Conservation (phyloP, 2,329 filamentous ascomycete genomes). For the Fusarium sublunatum region DNA sequence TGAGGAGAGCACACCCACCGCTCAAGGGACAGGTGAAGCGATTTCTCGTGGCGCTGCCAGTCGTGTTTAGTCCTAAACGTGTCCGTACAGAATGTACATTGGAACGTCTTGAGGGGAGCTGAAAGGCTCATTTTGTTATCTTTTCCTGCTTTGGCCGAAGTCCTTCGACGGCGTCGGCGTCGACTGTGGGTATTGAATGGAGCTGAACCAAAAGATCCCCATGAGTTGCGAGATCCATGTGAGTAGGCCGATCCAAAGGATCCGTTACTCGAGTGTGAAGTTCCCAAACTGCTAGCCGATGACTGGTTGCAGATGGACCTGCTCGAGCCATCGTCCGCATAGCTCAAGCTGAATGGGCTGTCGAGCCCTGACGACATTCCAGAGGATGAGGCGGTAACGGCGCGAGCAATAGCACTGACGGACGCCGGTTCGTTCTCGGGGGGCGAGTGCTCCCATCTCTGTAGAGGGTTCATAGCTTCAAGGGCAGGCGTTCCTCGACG, state of each 20-base stretch:
- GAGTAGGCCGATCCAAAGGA: slow-evolving; percentile 71
- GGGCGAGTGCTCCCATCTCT: slow-evolving; percentile 69
- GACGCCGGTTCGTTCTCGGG: slow-evolving; percentile 70
- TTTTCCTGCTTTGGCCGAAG: slow-evolving; percentile 52
- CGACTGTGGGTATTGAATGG: slow-evolving; percentile 58
- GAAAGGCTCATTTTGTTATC: slow-evolving; percentile 51
- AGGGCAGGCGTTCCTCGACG: slow-evolving; percentile 65
- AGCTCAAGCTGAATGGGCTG: slow-evolving; percentile 67
- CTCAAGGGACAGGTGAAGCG: slow-evolving; percentile 72
- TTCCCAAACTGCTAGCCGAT: slow-evolving; percentile 69
- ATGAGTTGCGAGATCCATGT: slow-evolving; percentile 67
- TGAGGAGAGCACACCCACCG: slow-evolving; percentile 73
- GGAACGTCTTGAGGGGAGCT: slow-evolving; percentile 66
- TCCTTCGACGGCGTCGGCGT: slow-evolving; percentile 61
- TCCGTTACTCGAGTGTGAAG: slow-evolving; percentile 68
- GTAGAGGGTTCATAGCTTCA: slow-evolving; percentile 66
- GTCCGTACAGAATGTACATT: slow-evolving; percentile 77
- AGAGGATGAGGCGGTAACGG: slow-evolving; percentile 65
- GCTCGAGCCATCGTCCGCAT: slow-evolving; percentile 70
- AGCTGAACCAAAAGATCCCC: slow-evolving; percentile 61
- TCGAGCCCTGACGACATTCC: slow-evolving; percentile 65
- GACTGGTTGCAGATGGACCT: slow-evolving; percentile 69
- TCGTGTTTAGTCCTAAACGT: slow-evolving; percentile 76
- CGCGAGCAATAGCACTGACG: slow-evolving; percentile 67
- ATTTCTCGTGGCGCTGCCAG: slow-evolving; percentile 78